Conservation (phyloP, 2,329 filamentous ascomycete genomes). For the Chrysoporthe cubensis region DNA sequence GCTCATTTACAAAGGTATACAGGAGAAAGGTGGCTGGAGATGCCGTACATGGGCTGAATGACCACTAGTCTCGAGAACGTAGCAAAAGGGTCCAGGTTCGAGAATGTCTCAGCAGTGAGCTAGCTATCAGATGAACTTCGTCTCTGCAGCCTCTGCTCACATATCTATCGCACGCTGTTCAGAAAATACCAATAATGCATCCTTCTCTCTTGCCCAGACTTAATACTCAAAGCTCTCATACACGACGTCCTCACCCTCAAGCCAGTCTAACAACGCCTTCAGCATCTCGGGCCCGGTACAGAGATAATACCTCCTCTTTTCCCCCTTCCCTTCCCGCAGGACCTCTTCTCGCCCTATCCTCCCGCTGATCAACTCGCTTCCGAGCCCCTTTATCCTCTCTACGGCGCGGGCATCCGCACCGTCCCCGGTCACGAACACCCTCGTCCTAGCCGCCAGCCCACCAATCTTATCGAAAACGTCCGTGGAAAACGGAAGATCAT, state of each 20-base stretch:
- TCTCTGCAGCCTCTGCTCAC: too few relatives aligned
- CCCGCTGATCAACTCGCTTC: constrained; percentile 40
- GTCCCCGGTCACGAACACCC: constrained; percentile 67
- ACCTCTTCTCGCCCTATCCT: constrained; percentile 50
- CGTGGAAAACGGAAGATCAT: constrained; percentile 65
- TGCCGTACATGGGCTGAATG: too few relatives aligned
- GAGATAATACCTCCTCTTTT: constrained; percentile 58
- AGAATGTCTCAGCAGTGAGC: too few relatives aligned
- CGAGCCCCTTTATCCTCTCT: constrained; percentile 41
- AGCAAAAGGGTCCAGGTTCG: too few relatives aligned
- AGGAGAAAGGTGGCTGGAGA: too few relatives aligned
- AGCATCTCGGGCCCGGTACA: constrained; percentile 51
- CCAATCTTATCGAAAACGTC: constrained; percentile 60
- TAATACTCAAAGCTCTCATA: constrained; percentile 67
- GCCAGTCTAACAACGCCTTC: constrained; percentile 51
- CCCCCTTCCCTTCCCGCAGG: constrained; percentile 42
- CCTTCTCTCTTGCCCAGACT: constrained; percentile 20
- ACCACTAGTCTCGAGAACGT: too few relatives aligned
- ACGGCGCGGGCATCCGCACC: constrained; percentile 40
- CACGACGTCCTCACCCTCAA: constrained; percentile 56
- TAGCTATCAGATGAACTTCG: too few relatives aligned
- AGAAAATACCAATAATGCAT: neutral
- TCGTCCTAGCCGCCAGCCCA: constrained; percentile 55
- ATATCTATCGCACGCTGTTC: too few relatives aligned
- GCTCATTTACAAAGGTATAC: too few relatives aligned